Evolutionary conservation across 768 basidiomycete genomes (phyloP), one percentile per base, ranked within the genome.

Genomic region (Steccherinum ochraceum): DNA sequence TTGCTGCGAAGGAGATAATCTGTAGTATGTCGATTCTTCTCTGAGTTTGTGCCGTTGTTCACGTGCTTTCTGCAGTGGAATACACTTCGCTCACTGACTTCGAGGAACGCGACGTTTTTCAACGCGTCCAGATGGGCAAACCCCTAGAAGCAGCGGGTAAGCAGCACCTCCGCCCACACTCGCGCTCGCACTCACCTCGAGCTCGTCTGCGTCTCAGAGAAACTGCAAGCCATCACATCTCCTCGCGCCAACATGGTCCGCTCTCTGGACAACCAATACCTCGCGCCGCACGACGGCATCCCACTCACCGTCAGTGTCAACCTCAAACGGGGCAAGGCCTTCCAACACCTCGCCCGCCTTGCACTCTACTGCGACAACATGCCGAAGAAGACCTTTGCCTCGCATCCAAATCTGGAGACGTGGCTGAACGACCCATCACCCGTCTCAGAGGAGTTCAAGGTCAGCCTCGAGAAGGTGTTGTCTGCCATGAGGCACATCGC

Each of bases 41-140:
- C 19, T 1, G 18, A 43, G 18, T n/a, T 10, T 18, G 21, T 24
- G 40, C 16, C 42, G 10, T 12, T 24, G 3, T 18, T 23, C 26
- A 23, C 24, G 19, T 39, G 50, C 25, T 13, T 25, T 12, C 4
- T 11, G 19, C 49, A 90, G 89, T 89, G 45, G 86, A 89, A 65
- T 92, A 91, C 57, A 64, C 70, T 27, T 63, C 70, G 24, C 67
- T 92, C 1, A 63, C 73, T 2, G 71, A 77, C 12, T 70, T 72
- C 4, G 68, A 73, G 3, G 88, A 92, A 64, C 79, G 89, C 45
- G 89, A 92, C 48, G 83, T 91, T 19, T 89, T 89, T 60, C 84
- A 88, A 57, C 74, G 90, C 23, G 89, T 93, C 13, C 90, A 93
- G 57, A 65, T 92, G 39, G 89, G 89, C 49, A 80, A 89, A 69